Percentiles rank a stretch among this genome's conserved stretches.
Evolutionary conservation across 1,284 basidiomycete genomes (phyloP).

Genomic region (Cerioporus squamosus): DNA sequence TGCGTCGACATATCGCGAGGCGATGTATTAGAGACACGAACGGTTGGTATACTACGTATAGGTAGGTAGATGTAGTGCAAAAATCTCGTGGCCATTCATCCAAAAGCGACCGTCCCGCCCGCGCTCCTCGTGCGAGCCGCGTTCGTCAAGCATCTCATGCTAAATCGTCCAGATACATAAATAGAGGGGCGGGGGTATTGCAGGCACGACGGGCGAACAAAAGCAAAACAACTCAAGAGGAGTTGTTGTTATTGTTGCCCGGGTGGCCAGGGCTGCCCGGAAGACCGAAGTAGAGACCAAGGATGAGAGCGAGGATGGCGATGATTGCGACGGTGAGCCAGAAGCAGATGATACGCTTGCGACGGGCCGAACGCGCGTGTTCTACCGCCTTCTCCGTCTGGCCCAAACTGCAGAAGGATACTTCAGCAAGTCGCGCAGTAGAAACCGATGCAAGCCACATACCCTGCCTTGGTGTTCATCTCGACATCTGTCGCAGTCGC

Average conservation of each 20-base stretch:
- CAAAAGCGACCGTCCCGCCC: not conserved
- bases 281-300: constrained; percentile 51
- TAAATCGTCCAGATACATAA: constrained; percentile 11
- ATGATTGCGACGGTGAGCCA: constrained; percentile 55
- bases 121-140: not conserved
- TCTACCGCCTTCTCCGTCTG: constrained; percentile 77
- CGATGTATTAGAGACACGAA: too few relatives aligned
- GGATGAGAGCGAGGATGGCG: constrained; percentile 52
- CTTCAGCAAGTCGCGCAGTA: too few relatives aligned
- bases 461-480: constrained; percentile 75
- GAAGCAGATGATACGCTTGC: constrained; percentile 85
- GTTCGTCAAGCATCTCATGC: constrained; percentile 1
- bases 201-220: not conserved
- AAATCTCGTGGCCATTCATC: not conserved
- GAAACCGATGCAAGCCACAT: constrained; percentile 29
- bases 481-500: constrained; percentile 65
- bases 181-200: not conserved
- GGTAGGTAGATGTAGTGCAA: not conserved
- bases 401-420: constrained; percentile 46
- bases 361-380: constrained; percentile 71
- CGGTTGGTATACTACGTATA: too few relatives aligned
- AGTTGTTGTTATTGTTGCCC: constrained; percentile 9
- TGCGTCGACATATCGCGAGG: too few relatives aligned
- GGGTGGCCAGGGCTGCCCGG: constrained; percentile 24
- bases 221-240: not conserved